Base-by-base conservation (phyloP, 441 rosid species). In the Corymbia citriodora region DNA sequence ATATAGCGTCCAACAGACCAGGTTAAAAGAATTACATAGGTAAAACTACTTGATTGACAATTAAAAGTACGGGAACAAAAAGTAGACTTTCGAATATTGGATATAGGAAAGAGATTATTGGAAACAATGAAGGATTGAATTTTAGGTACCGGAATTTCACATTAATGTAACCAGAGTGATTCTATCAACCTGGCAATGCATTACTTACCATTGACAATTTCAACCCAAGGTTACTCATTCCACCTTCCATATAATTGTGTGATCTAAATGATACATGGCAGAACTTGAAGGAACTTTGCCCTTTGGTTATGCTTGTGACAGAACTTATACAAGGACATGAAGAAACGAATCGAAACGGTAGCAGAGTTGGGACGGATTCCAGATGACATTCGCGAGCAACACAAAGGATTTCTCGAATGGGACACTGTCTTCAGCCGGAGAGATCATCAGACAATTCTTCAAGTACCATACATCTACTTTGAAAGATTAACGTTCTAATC, bases 381-480 rank as follows among this genome's bases (percentile, higher is more conserved):
- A 19, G 88, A 87, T 3, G 88, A 88, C 18, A 87, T 70, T 13
- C 63, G 91, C 13, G 18, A 81, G 85, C 61, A 88, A 53, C 91
- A 89, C 90, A 45, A 88, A 15, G 91, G 91, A 65, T 91, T 91
- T 83, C 88, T 36, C 1, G 90, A 90, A 65, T 91, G 91, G 91
- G 50, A 89, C 70, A 48, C 49, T 5, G 91, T 91, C 16, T 88
- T 87, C 27, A 89, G 86, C 88, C 88, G 3, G 48, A 89, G 54
- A 15, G 90, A 91, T 88, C 92, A 91, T 88, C 92, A 63, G 55
- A 81, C 92, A 59, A 91, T 91, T 88, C 33, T 90, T 50, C 91
- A 91, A 57, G 92, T 91, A 91, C 55, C 15, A 6, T 53, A 2
- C 18, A 15, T 13, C 55, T 36, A 10, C 72, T 19, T 36, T 29